phyloP scores from a whole-genome alignment of 2,329 filamentous ascomycete genomes.

The Botrytis galanthina region DNA sequence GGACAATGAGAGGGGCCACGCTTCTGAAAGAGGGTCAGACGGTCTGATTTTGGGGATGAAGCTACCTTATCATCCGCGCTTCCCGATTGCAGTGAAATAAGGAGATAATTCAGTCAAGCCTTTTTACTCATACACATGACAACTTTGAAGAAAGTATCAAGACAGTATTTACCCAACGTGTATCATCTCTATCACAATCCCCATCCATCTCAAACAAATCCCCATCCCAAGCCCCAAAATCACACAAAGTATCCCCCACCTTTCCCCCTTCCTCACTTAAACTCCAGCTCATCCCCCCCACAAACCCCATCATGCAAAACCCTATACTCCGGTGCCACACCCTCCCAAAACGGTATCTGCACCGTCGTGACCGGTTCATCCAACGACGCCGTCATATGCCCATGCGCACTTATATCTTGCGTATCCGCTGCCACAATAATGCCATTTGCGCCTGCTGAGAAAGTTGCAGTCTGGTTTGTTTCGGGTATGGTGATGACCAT shows the following conservation, averaged over 20 bases:
- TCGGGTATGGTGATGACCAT: not conserved
- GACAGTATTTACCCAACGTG: not conserved
- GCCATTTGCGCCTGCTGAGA: not conserved
- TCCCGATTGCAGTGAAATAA: not conserved
- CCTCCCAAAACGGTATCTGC: not conserved
- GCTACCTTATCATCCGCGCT: not conserved
- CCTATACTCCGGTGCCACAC: not conserved
- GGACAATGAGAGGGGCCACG: not conserved
- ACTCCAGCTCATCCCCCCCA: not conserved
- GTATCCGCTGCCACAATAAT: not conserved
- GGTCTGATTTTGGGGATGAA: not conserved
- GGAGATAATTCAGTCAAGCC: not conserved
- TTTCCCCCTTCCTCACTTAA: not conserved
- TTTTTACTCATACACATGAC: not conserved
- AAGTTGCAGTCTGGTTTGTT: not conserved
- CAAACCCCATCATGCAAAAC: not conserved
- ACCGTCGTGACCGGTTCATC: not conserved
- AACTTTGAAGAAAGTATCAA: not conserved
- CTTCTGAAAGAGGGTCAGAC: accelerated
- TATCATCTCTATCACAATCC: no score
- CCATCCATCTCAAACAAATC: no score
- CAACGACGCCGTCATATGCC: not conserved
- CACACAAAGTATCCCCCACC: no score
- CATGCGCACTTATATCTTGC: not conserved
- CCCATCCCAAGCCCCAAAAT: no score